Percentiles rank a stretch among this genome's conserved stretches.
phyloP scores from a whole-genome alignment of 371 early-diverging fungal species.

The Umbelopsis sp. region DNA sequence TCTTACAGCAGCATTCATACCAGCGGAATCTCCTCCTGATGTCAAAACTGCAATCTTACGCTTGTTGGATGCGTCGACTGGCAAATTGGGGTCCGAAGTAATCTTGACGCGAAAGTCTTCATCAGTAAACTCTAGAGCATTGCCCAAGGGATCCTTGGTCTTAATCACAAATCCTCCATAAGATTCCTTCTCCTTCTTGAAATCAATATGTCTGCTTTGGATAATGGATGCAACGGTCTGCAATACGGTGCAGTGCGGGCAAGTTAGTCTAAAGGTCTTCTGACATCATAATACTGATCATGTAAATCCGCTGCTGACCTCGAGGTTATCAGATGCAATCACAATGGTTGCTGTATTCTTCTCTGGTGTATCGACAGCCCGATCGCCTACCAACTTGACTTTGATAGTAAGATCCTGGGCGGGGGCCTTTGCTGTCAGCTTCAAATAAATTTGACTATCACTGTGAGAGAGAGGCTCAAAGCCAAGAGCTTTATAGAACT shows the following conservation, averaged over 20 bases:
- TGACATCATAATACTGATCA: conserved; percentile 17
- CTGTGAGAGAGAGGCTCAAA: conserved; percentile 22
- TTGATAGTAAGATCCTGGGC: conserved; percentile 28
- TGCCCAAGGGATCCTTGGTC: conserved; percentile 74
- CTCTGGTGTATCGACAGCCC: conserved; percentile 1
- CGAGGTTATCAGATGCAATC: conserved; percentile 7
- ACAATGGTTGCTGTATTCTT: conserved; percentile 25
- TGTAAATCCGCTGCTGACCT: conserved; percentile 27
- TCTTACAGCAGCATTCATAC: conserved; percentile 99
- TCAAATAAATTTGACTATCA: conserved; percentile 24
- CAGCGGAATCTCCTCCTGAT: conserved; percentile 98
- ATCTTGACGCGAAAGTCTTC: conserved; percentile 23
- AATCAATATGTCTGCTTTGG: conserved; percentile 24
- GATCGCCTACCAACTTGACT: conserved; percentile 23
- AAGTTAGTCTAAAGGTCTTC: not conserved
- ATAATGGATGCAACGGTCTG: conserved; percentile 12
- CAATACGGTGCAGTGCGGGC: no score
- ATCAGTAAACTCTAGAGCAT: conserved; percentile 68
- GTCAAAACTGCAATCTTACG: conserved; percentile 92
- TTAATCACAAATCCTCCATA: conserved; percentile 29
- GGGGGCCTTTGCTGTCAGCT: conserved; percentile 27
- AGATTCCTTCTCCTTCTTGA: conserved; percentile 23
- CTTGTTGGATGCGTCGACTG: conserved; percentile 23
- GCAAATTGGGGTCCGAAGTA: not conserved
- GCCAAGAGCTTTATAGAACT: conserved; percentile 33